These are phyloP conservation scores for Pseudofabraea citricarpa DNA, from an alignment of 2,329 filamentous ascomycete species.

Conservation along the genomic window DNA sequence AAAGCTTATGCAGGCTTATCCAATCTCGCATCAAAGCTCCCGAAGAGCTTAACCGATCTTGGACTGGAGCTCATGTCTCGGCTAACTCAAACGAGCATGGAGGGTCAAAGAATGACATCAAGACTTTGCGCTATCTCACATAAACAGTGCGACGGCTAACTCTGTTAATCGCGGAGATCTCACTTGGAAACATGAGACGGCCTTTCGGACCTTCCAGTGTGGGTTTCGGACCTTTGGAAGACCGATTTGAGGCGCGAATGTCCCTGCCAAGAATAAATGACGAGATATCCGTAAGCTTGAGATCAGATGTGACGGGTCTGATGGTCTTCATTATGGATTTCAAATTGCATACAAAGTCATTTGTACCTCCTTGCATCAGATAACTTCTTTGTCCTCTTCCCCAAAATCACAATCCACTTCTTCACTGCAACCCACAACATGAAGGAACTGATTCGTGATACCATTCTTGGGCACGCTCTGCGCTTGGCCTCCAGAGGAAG, in stretches of 20 bases:
- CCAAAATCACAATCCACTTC: neutral
- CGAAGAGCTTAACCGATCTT: no score
- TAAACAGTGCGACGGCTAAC: no score
- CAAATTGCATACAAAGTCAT: neutral
- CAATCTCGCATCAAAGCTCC: no score
- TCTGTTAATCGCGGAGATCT: no score
- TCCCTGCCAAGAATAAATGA: neutral
- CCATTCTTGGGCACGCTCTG: constrained; percentile 33
- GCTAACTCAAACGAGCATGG: no score
- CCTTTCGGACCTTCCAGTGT: neutral
- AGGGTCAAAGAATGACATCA: no score
- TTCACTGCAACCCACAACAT: constrained; percentile 11
- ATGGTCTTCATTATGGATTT: no score
- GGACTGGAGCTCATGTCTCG: no score
- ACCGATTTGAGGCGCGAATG: neutral
- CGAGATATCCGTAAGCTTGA: neutral
- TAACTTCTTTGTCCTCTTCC: neutral
- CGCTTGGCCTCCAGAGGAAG: constrained; percentile 34
- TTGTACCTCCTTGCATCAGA: neutral
- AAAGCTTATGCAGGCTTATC: no score
- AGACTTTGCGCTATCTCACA: no score
- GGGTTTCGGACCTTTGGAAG: neutral
- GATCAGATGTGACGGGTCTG: no score
- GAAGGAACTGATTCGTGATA: constrained; percentile 38
- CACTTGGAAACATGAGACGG: no score